Base-by-base conservation (phyloP, 2,329 filamentous ascomycete genomes). In the Dothideomycetes sp. region DNA sequence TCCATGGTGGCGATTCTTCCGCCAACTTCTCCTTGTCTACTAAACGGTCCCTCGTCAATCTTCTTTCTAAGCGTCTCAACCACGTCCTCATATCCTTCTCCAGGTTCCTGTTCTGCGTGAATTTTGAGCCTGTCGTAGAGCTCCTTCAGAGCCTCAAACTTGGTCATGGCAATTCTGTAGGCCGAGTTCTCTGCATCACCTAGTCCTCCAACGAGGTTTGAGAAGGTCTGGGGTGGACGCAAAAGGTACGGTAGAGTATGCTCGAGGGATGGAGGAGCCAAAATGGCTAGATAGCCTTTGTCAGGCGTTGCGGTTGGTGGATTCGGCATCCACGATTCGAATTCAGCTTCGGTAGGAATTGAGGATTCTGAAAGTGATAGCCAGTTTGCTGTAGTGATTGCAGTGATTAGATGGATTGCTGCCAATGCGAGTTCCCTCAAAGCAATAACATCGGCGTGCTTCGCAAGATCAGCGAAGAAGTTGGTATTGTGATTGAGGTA, bases 101-200 rank as follows among this genome's bases (percentile, higher is more conserved):
- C 40, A 9, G 11, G 15, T 13, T 48, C 48, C 16, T 47, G 45
- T 28, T 54, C 50, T 4, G 52, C 52, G 34, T 57, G 52, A 6
- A 59, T 55, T 45, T 64, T 62, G 11, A 78, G 49, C 10, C 57
- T 55, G 17, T 55, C 49, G 19, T 71, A 59, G n/a, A 78, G 54
- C 4, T 64, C 63, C 12, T 67, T 65, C 33, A 78, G 49, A 3
- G 69, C 69, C 41, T 76, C 74, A 47, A 74, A 74, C 49, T 76
- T 78, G 0, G 71, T 69, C 33, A 63, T 66, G 1, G 73, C 73
- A 29, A 79, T 64, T 46, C 69, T 67, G 58, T 73, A 78, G 3
- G 74, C 72, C 2, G 71, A 65, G 47, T 68, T 73, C 50, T 78
- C 71, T 1, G 68, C 59, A 50, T 77, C 74, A 2, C 70, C 72